Percentiles rank a stretch among this genome's conserved stretches.
These are phyloP conservation scores for Cutaneotrichosporon dermatis DNA, from an alignment of 1,284 basidiomycete genomes.

Conservation along the genomic window DNA sequence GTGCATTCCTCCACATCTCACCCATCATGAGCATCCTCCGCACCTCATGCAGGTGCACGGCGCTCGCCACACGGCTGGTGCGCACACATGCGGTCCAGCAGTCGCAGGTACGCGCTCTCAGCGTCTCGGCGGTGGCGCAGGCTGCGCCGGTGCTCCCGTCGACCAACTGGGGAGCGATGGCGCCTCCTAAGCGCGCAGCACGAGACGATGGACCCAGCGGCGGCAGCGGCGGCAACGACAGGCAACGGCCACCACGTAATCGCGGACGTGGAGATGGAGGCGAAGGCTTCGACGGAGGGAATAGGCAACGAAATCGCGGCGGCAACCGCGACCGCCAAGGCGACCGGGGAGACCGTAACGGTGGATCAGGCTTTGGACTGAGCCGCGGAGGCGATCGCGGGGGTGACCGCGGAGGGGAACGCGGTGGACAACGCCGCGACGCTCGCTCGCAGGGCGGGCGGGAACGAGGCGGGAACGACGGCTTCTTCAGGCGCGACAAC, in stretches of 20 bases:
- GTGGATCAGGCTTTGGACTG: neutral
- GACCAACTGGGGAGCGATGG: constrained; percentile 8
- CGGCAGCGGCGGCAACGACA: neutral
- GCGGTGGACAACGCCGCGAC: neutral
- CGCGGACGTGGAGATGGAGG: neutral
- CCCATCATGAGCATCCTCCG: constrained; percentile 5
- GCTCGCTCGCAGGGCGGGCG: neutral
- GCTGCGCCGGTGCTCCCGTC: neutral
- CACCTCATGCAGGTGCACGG: neutral
- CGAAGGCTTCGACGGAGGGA: neutral
- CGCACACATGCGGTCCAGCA: neutral
- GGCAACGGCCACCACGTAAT: neutral
- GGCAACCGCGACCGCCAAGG: neutral
- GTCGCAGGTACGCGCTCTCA: neutral
- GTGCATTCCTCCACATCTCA: no score
- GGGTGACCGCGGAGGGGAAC: no score
- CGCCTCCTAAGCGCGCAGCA: neutral
- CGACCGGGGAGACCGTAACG: neutral
- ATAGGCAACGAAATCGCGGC: neutral
- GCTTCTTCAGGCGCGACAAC: no score
- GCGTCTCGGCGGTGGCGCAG: neutral
- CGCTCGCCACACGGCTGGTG: neutral
- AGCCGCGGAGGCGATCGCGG: neutral
- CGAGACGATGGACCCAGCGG: neutral
- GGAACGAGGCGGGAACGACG: neutral